Evolutionary conservation across 1,284 basidiomycete genomes (phyloP), one percentile per base, ranked within the genome.

Genomic region (Lentinula novae-zelandiae): DNA sequence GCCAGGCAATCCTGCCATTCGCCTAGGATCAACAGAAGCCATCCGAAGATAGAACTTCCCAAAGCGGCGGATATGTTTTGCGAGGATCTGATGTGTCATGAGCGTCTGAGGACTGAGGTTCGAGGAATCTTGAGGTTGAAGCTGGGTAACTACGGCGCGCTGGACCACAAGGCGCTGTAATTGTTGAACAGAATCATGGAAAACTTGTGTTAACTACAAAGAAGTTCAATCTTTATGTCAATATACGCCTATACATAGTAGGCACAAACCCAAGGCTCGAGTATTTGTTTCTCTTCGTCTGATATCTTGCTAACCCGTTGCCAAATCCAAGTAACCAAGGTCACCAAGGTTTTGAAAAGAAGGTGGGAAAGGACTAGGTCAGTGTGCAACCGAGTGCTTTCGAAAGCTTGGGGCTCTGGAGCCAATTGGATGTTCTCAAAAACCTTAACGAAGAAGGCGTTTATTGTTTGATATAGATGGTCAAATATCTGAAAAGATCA

Each of bases 21-120:
- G 80, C 51, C 75, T 64, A 17, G 74, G 65, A n/a, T 82, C 78
- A 34, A 87, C 76, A 65, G 87, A 83, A 64, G 92, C 89, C 66
- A 93, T 71, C 39, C 86, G 80, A 57, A 88, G 78, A 74, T 92
- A 93, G 66, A 88, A 84, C 72, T 92, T 92, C 9, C 90, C 92
- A 65, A 90, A 85, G 20, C 83, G 72, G 34, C 81, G 82, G 44
- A 91, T 75, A 67, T 91, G 89, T 52, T 82, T 82, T 12, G 86
- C 86, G 27, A 93, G 73, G 44, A 81, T 70, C 52, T 84, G 78
- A 34, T 89, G 71, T 1, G 81, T 79, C 51, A 72, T 76, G 39
- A 67, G 57, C 1, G 72, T 65, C 36, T 73, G 63, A n/a, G 72
- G 68, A 61, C 75, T 70, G 13, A 50, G 42, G 12, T 10, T 20